Evolutionary conservation across 2,329 filamentous ascomycete species (phyloP).

Genomic region (Elsinoe necatrix): DNA sequence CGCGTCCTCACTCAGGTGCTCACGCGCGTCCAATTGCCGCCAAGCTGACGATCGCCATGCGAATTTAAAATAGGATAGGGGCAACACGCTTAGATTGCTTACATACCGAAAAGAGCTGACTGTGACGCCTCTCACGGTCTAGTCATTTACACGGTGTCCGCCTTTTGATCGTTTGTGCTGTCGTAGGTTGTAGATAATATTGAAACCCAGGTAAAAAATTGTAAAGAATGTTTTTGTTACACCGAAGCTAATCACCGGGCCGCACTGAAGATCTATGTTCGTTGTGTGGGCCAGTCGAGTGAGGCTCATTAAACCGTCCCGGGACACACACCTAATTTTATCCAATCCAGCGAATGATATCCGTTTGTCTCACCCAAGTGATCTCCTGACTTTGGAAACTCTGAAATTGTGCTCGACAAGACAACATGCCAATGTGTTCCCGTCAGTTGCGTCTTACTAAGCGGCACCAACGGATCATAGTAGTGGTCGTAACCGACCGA

Average conservation of each 20-base stretch:
- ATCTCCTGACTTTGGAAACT: neutral
- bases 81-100: neutral
- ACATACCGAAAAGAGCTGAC: slow-evolving; percentile 2
- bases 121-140: neutral
- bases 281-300: neutral
- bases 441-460: neutral
- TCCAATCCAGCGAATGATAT: neutral
- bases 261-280: neutral
- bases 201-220: neutral
- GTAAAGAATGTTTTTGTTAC: neutral
- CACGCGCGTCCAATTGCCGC: neutral
- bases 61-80: neutral
- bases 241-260: neutral
- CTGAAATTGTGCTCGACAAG: neutral
- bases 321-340: slow-evolving; percentile 7
- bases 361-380: neutral
- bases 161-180: neutral
- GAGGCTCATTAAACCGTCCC: slow-evolving; percentile 1
- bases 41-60: neutral
- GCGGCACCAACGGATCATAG: no score
- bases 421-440: neutral
- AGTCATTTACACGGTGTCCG: neutral
- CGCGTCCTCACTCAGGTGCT: neutral
- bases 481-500: no score
- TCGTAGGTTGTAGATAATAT: neutral